Conservation (phyloP, 2,329 filamentous ascomycete species). For the Phaeophleospora eucalypticola region DNA sequence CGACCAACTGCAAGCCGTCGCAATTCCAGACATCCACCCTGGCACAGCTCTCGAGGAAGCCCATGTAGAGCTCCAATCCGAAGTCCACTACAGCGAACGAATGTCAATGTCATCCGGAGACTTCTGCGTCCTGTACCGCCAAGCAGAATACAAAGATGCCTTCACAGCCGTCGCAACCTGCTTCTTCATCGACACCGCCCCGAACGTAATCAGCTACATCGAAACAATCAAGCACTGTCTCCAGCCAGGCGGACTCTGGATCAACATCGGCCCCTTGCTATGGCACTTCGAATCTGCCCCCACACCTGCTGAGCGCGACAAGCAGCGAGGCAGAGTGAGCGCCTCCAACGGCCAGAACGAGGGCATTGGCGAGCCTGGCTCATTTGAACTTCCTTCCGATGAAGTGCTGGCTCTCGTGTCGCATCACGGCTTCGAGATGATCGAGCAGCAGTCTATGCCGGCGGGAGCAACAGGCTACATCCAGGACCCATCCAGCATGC, state of each 20-base stretch:
- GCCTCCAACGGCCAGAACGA: conserved; percentile 4
- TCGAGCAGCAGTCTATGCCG: conserved; percentile 45
- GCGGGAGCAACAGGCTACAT: conserved; percentile 77
- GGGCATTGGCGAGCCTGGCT: conserved; percentile 77
- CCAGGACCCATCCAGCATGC: conserved; percentile 77
- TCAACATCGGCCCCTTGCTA: conserved; percentile 85
- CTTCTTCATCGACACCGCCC: conserved; percentile 96
- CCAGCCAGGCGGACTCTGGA: conserved; percentile 70
- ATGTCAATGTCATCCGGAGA: conserved; percentile 95
- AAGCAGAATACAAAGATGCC: conserved; percentile 53
- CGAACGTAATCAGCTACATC: conserved; percentile 86
- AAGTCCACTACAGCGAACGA: conserved; percentile 49
- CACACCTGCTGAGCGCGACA: conserved; percentile 48
- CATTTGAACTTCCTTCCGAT: conserved; percentile 83
- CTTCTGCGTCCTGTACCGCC: conserved; percentile 80
- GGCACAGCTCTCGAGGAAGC: conserved; percentile 34
- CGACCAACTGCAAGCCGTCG: conserved; percentile 70
- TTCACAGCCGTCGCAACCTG: conserved; percentile 86
- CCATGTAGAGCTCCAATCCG: conserved; percentile 16
- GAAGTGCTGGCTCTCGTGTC: conserved; percentile 76
- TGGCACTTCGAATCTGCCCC: conserved; percentile 90
- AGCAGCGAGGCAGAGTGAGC: conserved; percentile 6
- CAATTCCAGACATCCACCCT: conserved; percentile 69
- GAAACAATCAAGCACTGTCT: conserved; percentile 78
- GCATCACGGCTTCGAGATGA: conserved; percentile 69